Evolutionary conservation across 352 stramenopile species (phyloP).

Genomic region (Globisporangium cederbergense): DNA sequence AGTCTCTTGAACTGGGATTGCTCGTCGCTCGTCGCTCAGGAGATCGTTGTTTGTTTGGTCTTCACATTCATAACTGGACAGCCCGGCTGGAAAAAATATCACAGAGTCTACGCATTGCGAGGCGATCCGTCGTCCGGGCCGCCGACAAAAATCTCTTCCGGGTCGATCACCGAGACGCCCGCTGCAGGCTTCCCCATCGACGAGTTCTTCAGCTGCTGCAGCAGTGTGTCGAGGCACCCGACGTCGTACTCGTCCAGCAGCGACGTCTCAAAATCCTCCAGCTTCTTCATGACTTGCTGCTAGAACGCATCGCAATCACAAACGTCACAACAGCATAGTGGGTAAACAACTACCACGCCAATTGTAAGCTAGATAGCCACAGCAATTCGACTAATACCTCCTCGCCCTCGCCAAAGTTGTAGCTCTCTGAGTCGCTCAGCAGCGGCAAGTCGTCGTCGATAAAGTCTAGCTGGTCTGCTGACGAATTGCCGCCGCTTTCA

Average conservation of each 20-base stretch:
- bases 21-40: not conserved
- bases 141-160: conserved; percentile 59
- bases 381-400: conserved; percentile 45
- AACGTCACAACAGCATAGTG: conserved; percentile 14
- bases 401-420: conserved; percentile 70
- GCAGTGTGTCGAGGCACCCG: conserved; percentile 74
- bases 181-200: conserved; percentile 36
- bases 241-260: conserved; percentile 86
- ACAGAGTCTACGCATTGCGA: conserved; percentile 29
- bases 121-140: conserved; percentile 30
- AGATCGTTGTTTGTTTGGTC: not conserved
- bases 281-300: conserved; percentile 85
- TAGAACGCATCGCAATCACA: conserved; percentile 25
- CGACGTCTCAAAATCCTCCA: conserved; percentile 87
- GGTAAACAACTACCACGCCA: conserved; percentile 19
- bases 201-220: conserved; percentile 69
- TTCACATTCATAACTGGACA: conserved; percentile 9
- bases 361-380: not conserved
- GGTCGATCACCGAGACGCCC: conserved; percentile 38
- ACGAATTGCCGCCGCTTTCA: not conserved
- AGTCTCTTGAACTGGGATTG: not conserved
- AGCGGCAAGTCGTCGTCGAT: conserved; percentile 74
- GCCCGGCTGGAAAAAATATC: not conserved
- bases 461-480: conserved; percentile 46
- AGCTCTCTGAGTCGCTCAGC: conserved; percentile 65